Evolutionary conservation across 225 moss, liverwort and hornwort genomes (phyloP).

Genomic region (Thuidium tamariscinum): DNA sequence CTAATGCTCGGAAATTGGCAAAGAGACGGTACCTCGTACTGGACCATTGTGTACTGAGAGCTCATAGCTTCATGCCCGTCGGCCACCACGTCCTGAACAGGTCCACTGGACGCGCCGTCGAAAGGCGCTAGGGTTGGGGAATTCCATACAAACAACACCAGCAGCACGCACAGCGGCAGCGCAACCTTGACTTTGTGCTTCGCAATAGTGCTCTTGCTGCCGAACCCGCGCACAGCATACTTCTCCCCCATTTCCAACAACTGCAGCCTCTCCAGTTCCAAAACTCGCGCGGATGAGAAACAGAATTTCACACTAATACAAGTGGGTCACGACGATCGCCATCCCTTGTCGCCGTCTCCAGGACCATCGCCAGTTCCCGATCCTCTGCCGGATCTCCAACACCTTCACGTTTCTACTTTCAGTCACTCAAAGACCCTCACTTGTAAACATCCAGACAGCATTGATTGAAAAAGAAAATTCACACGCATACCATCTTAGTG

Average conservation of each 20-base stretch:
- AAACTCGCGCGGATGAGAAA: neutral
- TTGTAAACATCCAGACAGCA: neutral
- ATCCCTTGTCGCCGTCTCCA: neutral
- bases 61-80: neutral
- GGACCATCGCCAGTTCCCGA: neutral
- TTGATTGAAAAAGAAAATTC: neutral
- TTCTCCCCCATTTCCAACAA: conserved; percentile 7
- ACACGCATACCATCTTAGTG: neutral
- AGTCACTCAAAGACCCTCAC: too few relatives aligned
- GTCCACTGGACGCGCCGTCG: neutral
- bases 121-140: neutral
- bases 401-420: neutral
- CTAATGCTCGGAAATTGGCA: neutral
- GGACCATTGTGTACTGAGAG: neutral
- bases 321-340: neutral
- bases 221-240: neutral
- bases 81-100: neutral
- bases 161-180: neutral
- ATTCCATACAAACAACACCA: conserved; percentile 5
- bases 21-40: neutral
- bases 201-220: neutral
- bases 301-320: neutral
- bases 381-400: neutral
- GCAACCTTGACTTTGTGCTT: neutral
- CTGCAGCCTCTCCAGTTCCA: neutral